These are phyloP conservation scores for Nothophaeocryptopus gaeumannii DNA, from an alignment of 2,329 filamentous ascomycete genomes.

Conservation along the genomic window DNA sequence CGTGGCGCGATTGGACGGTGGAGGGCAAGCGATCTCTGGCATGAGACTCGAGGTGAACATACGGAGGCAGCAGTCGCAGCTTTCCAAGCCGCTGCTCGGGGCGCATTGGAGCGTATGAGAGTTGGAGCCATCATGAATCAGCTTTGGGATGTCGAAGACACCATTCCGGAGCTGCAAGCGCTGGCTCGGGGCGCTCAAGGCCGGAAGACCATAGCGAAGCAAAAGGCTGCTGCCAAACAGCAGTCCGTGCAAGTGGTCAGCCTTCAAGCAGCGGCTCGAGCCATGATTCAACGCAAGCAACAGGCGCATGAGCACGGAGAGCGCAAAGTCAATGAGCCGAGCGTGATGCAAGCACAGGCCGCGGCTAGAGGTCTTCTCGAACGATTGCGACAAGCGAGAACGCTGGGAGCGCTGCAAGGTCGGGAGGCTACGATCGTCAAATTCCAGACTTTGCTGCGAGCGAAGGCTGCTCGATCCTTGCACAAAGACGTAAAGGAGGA, in stretches of 20 bases:
- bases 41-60: slow-evolving; percentile 33
- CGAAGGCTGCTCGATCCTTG: slow-evolving; percentile 52
- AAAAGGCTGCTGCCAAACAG: slow-evolving; percentile 50
- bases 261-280: slow-evolving; percentile 59
- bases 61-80: slow-evolving; percentile 36
- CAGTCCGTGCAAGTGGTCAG: slow-evolving; percentile 58
- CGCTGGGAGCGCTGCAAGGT: slow-evolving; percentile 31
- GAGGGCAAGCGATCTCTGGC: slow-evolving; percentile 52
- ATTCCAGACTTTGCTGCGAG: slow-evolving; percentile 66
- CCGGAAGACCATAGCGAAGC: slow-evolving; percentile 59
- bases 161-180: slow-evolving; percentile 76
- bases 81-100: slow-evolving; percentile 53
- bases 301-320: slow-evolving; percentile 30
- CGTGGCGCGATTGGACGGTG: slow-evolving; percentile 55
- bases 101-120: slow-evolving; percentile 71
- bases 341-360: slow-evolving; percentile 39
- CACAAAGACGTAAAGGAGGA: slow-evolving; percentile 58
- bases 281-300: slow-evolving; percentile 59
- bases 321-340: slow-evolving; percentile 27
- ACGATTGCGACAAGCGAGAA: slow-evolving; percentile 34
- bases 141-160: slow-evolving; percentile 80
- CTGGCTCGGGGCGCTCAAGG: slow-evolving; percentile 54
- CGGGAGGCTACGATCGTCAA: slow-evolving; percentile 44
- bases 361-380: slow-evolving; percentile 42
- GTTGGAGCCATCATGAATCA: slow-evolving; percentile 80